Evolutionary conservation across 192 early-diverging fungal genomes (phyloP).

Genomic region (Rhizophagus prolifer): DNA sequence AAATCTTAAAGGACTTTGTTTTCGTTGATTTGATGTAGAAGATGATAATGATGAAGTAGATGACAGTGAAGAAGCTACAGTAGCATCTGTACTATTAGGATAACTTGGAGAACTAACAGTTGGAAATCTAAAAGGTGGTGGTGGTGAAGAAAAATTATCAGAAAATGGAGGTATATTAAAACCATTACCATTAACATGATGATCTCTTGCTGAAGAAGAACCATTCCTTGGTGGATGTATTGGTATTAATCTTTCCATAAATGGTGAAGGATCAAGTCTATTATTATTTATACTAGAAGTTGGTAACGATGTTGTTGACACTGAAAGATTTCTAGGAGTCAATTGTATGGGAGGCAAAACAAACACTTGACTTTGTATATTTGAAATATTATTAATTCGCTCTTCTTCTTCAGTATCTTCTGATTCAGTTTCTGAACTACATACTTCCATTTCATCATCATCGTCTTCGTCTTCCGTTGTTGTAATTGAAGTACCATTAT

Average conservation of each 20-base stretch:
- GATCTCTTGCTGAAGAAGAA: not conserved
- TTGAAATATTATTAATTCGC: not conserved
- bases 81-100: not conserved
- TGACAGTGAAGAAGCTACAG: not conserved
- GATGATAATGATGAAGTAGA: constrained; percentile 1
- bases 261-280: not conserved
- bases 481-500: not conserved
- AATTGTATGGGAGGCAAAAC: constrained; percentile 21
- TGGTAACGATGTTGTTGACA: not conserved
- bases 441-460: constrained; percentile 22
- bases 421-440: constrained; percentile 14
- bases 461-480: constrained; percentile 17
- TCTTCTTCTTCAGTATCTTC: constrained; percentile 8
- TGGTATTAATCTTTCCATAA: not conserved
- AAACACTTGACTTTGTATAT: not conserved
- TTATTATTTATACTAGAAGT: not conserved
- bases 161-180: not conserved
- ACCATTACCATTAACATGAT: not conserved
- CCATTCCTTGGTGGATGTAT: constrained; percentile 7
- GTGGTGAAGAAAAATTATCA: not conserved
- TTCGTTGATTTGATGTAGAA: not conserved
- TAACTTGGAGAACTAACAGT: constrained; percentile 1
- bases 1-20: constrained; percentile 21
- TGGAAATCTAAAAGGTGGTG: not conserved
- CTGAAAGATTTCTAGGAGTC: not conserved